phyloP scores from a whole-genome alignment of 2,329 filamentous ascomycete species.

The Cladosporium sp. region DNA sequence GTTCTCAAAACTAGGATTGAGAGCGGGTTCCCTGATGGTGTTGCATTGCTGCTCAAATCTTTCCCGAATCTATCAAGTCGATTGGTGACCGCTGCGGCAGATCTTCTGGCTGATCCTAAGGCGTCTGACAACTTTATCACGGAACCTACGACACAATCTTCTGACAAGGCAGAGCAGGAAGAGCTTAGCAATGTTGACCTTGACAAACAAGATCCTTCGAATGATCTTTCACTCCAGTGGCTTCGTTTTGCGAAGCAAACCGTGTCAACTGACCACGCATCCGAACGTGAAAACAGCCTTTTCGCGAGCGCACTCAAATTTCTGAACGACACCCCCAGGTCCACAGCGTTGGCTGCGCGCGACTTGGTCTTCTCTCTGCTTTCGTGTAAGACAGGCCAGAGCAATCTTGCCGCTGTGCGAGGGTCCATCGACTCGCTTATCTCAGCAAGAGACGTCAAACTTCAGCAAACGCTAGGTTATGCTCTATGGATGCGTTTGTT shows the following conservation, averaged over 20 bases:
- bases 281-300: background rate
- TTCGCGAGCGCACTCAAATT: slow-evolving; percentile 4
- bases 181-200: background rate
- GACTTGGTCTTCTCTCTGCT: slow-evolving; percentile 16
- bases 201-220: background rate
- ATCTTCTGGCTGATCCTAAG: background rate
- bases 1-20: slow-evolving; percentile 14
- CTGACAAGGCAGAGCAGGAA: background rate
- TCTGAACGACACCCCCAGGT: slow-evolving; percentile 5
- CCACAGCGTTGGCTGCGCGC: slow-evolving; percentile 15
- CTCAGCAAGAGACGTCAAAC: slow-evolving; percentile 9
- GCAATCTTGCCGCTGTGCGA: background rate
- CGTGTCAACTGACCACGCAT: background rate
- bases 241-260: slow-evolving; percentile 6
- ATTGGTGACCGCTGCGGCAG: background rate
- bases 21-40: slow-evolving; percentile 5
- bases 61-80: background rate
- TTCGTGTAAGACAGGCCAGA: slow-evolving; percentile 1
- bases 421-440: slow-evolving; percentile 3
- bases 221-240: slow-evolving; percentile 1
- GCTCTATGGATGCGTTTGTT: slow-evolving; percentile 34
- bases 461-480: slow-evolving; percentile 28
- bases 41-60: slow-evolving; percentile 5
- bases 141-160: background rate
- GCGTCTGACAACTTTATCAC: background rate